Percentiles rank a stretch among this genome's conserved stretches.
These are phyloP conservation scores for Blastobotrys muscicola DNA, from an alignment of 805 yeast species.

Conservation along the genomic window DNA sequence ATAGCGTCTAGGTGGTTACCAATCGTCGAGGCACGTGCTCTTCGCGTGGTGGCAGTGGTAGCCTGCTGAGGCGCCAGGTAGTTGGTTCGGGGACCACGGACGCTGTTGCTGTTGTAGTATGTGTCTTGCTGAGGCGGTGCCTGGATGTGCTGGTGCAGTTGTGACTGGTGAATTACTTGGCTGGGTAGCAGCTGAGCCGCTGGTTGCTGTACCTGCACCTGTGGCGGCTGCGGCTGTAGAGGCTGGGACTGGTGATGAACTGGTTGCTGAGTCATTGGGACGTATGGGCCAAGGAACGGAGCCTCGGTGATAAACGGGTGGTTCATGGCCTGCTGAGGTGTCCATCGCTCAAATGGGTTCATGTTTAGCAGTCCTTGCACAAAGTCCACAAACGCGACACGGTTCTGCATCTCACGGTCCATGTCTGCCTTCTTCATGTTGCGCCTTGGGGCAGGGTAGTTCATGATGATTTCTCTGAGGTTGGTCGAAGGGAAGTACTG, in stretches of 20 bases:
- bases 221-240: constrained; percentile 12
- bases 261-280: constrained; percentile 11
- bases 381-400: constrained; percentile 68
- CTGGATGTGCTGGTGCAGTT: neutral
- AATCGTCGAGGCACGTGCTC: constrained; percentile 32
- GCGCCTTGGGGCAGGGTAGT: constrained; percentile 44
- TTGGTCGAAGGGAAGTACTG: constrained; percentile 63
- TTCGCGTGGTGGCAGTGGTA: constrained; percentile 11
- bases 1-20: constrained; percentile 31
- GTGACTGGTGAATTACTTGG: constrained; percentile 6
- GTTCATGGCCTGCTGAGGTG: constrained; percentile 87
- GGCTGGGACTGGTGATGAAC: constrained; percentile 8
- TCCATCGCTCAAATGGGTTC: constrained; percentile 91
- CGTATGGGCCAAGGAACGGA: constrained; percentile 38
- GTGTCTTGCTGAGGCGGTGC: constrained; percentile 4
- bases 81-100: constrained; percentile 10
- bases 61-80: constrained; percentile 8
- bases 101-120: constrained; percentile 6
- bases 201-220: constrained; percentile 7
- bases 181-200: constrained; percentile 1
- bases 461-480: constrained; percentile 63
- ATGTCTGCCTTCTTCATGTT: constrained; percentile 32
- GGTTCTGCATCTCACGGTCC: constrained; percentile 65
- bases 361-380: constrained; percentile 65
- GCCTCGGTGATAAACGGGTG: constrained; percentile 81